Percentiles rank a stretch among this genome's conserved stretches.
Evolutionary conservation across 2,329 filamentous ascomycete species (phyloP).

Genomic region (Diaporthe sp.): DNA sequence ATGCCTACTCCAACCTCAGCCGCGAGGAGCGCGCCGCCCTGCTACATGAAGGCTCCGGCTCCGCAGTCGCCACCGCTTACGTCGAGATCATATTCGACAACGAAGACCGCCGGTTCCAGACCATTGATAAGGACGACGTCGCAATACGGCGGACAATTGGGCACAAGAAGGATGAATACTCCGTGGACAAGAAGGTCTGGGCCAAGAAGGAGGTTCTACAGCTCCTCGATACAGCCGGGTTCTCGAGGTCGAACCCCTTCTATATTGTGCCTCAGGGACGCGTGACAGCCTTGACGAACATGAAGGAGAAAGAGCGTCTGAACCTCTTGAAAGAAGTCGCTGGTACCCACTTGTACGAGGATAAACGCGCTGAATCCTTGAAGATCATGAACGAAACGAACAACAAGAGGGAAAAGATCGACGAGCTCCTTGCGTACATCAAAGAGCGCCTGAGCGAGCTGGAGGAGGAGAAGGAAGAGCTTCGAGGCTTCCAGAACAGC

Average conservation of each 20-base stretch:
- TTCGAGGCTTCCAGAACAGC: slow-evolving; percentile 93
- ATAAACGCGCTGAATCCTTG: slow-evolving; percentile 86
- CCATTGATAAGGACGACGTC: slow-evolving; percentile 84
- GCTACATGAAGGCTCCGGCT: slow-evolving; percentile 97
- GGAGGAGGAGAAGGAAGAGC: slow-evolving; percentile 96
- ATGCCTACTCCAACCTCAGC: slow-evolving; percentile 96
- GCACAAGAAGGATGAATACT: slow-evolving; percentile 98
- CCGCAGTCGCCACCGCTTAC: slow-evolving; percentile 98
- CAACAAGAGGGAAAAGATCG: slow-evolving; percentile 94
- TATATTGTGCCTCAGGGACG: slow-evolving; percentile 99
- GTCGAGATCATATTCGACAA: slow-evolving; percentile 99
- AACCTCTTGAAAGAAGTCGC: slow-evolving; percentile 97
- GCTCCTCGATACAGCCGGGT: slow-evolving; percentile 93
- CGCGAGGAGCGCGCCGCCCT: slow-evolving; percentile 95
- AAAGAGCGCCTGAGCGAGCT: slow-evolving; percentile 89
- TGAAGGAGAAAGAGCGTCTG: slow-evolving; percentile 94
- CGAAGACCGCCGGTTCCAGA: slow-evolving; percentile 86
- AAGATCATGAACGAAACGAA: slow-evolving; percentile 98
- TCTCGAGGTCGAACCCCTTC: slow-evolving; percentile 97
- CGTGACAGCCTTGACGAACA: slow-evolving; percentile 95
- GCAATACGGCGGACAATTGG: slow-evolving; percentile 94
- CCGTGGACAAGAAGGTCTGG: slow-evolving; percentile 94
- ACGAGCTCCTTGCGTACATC: slow-evolving; percentile 91
- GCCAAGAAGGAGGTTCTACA: slow-evolving; percentile 96
- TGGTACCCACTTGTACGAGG: slow-evolving; percentile 96